A percentile compares a stretch with the other conserved stretches of the same genome.
These are phyloP conservation scores for Corniculantispora saksenae DNA, from an alignment of 2,329 filamentous ascomycete species.

Conservation along the genomic window DNA sequence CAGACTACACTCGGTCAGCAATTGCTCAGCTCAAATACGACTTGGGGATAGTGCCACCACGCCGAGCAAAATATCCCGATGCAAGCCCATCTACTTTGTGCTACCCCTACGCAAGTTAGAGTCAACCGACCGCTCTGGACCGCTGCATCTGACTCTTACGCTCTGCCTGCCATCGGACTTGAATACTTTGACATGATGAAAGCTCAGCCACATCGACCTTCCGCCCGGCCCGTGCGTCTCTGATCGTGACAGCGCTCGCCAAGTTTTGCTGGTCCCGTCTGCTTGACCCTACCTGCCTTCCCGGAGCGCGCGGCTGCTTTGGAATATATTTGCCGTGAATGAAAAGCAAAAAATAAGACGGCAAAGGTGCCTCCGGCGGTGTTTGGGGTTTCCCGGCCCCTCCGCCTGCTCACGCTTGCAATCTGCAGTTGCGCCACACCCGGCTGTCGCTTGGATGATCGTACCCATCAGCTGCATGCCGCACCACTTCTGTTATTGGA, in stretches of 20 bases:
- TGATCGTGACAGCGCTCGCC: background rate
- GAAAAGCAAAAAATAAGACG: background rate
- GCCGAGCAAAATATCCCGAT: background rate
- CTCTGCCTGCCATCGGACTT: background rate
- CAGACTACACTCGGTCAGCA: background rate
- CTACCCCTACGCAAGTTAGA: background rate
- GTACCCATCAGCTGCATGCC: background rate
- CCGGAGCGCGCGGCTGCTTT: background rate
- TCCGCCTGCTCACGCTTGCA: background rate
- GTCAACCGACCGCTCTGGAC: background rate
- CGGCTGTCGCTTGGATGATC: conserved; percentile 7
- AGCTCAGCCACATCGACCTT: conserved; percentile 10
- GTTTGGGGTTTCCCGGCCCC: background rate
- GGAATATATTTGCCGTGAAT: background rate
- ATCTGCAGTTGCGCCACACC: background rate
- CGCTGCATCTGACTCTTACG: background rate
- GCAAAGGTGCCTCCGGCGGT: background rate
- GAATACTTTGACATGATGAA: background rate
- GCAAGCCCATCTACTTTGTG: background rate
- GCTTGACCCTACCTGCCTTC: background rate
- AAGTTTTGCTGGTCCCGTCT: background rate
- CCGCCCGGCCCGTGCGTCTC: conserved; percentile 6
- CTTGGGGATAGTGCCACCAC: background rate
- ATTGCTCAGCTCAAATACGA: background rate
- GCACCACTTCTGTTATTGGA: background rate